phyloP scores from a whole-genome alignment of 2,329 filamentous ascomycete species.

The Beauveria rudraprayagi region DNA sequence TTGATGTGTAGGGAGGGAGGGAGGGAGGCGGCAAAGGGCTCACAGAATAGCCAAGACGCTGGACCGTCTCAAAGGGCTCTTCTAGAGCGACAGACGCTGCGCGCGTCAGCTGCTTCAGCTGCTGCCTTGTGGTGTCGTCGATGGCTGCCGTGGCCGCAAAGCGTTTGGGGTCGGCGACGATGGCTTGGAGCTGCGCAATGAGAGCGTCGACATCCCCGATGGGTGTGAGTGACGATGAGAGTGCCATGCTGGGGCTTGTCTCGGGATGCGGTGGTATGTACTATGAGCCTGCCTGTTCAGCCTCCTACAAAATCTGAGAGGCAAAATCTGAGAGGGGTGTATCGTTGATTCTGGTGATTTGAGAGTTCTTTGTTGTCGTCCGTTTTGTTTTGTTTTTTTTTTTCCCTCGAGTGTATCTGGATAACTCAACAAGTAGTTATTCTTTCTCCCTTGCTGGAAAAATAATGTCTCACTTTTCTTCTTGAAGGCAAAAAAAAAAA shows the following conservation, averaged over 20 bases:
- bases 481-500: too few relatives aligned
- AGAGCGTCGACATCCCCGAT: conserved; percentile 4
- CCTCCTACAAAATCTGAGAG: too few relatives aligned
- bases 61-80: conserved; percentile 16
- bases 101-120: conserved; percentile 11
- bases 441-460: too few relatives aligned
- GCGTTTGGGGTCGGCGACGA: conserved; percentile 4
- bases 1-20: not conserved
- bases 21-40: not conserved
- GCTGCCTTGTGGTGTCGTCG: conserved; percentile 4
- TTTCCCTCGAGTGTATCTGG: too few relatives aligned
- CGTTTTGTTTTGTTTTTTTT: too few relatives aligned
- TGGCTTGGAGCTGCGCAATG: conserved; percentile 13
- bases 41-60: conserved; percentile 14
- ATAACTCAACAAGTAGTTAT: too few relatives aligned
- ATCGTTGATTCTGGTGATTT: too few relatives aligned
- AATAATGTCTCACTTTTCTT: too few relatives aligned
- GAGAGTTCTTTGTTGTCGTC: too few relatives aligned
- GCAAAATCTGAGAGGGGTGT: too few relatives aligned
- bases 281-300: not conserved
- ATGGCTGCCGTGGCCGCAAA: not conserved
- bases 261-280: not conserved
- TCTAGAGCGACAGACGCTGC: conserved; percentile 12
- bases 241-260: not conserved
- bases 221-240: not conserved